Conservation (phyloP, 352 stramenopile genomes). For the Nothophytophthora sp. region DNA sequence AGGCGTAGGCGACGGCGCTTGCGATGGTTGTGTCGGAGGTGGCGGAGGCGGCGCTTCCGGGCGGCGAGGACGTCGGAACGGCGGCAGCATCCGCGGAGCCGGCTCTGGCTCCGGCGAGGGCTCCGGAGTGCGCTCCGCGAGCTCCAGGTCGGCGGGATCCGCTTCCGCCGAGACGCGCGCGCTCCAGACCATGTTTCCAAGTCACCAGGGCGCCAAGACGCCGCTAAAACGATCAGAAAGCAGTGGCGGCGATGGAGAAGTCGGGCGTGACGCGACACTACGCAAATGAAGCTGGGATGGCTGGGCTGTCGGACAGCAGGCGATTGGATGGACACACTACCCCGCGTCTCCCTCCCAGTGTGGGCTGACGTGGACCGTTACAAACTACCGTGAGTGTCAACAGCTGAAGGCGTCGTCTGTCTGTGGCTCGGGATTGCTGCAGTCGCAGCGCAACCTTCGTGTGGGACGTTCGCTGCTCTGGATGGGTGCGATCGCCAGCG, state of each 20-base stretch:
- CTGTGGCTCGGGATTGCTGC: not conserved
- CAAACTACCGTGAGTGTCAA: conserved; percentile 7
- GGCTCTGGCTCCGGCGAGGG: conserved; percentile 5
- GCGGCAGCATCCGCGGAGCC: conserved; percentile 11
- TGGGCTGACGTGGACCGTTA: conserved; percentile 9
- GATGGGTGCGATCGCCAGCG: conserved; percentile 10
- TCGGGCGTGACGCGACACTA: too few relatives aligned
- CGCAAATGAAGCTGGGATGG: conserved; percentile 5
- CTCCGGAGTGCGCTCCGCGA: conserved; percentile 20
- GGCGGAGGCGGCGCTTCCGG: conserved; percentile 17
- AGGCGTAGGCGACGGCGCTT: not conserved
- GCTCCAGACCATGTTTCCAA: too few relatives aligned
- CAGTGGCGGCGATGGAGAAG: too few relatives aligned
- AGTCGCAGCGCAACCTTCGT: not conserved
- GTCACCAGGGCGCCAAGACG: too few relatives aligned
- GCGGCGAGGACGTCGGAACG: conserved; percentile 16
- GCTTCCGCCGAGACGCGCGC: too few relatives aligned
- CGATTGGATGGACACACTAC: conserved; percentile 7
- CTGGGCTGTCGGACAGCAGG: conserved; percentile 1
- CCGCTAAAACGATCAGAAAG: too few relatives aligned
- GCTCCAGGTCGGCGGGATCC: conserved; percentile 13
- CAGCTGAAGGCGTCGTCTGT: too few relatives aligned
- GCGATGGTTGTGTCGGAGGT: too few relatives aligned
- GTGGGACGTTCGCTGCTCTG: conserved; percentile 13
- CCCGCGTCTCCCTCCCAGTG: too few relatives aligned